These are phyloP conservation scores for Scenedesmus sp. DNA, from an alignment of 163 green algal species.

Conservation along the genomic window DNA sequence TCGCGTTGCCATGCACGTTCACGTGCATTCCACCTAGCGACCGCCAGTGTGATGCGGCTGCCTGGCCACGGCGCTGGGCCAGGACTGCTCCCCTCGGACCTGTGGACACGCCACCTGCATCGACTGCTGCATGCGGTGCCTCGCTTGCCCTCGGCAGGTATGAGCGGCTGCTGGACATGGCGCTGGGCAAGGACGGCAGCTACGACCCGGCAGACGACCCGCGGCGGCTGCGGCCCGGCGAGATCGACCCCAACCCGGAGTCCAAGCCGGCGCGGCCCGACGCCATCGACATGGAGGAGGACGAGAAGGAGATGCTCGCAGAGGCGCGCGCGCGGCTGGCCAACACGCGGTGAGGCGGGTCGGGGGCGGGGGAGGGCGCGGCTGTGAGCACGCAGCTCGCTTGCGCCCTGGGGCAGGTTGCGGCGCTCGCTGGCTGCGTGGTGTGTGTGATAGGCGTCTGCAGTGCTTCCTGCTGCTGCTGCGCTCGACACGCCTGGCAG, in stretches of 20 bases:
- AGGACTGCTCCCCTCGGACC: no score
- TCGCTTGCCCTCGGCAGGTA: conserved; percentile 72
- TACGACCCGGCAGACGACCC: conserved; percentile 96
- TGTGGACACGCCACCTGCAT: no score
- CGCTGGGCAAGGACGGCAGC: conserved; percentile 70
- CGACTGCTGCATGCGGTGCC: background rate
- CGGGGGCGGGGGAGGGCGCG: background rate
- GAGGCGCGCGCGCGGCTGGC: conserved; percentile 96
- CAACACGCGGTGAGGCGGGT: conserved; percentile 89
- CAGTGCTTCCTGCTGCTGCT: no score
- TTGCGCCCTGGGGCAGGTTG: no score
- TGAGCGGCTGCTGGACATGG: conserved; percentile 91
- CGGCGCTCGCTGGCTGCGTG: no score
- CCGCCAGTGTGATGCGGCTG: no score
- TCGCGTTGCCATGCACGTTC: background rate
- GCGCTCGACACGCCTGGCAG: background rate
- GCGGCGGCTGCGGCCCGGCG: conserved; percentile 90
- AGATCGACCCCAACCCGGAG: conserved; percentile 99
- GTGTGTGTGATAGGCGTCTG: no score
- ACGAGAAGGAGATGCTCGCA: conserved; percentile 99
- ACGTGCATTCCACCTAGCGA: no score
- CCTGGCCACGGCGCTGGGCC: no score
- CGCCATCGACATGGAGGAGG: conserved; percentile 99
- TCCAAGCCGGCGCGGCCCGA: conserved; percentile 96
- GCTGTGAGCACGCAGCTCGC: no score